Percentiles rank a stretch among this genome's conserved stretches.
phyloP scores from a whole-genome alignment of 176 grass and related monocot species.

The Secale cereale region DNA sequence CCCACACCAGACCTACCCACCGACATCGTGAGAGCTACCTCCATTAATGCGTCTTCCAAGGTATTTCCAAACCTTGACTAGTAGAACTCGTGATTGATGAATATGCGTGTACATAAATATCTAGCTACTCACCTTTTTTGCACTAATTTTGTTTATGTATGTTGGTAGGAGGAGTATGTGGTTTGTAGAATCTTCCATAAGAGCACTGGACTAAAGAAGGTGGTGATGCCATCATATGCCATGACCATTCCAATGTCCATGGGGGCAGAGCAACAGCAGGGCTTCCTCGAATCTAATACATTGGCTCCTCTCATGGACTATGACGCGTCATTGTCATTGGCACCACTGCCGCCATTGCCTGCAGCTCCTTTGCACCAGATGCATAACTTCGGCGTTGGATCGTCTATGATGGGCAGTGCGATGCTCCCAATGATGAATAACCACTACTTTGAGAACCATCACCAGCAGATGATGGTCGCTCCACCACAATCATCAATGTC shows the following conservation, averaged over 20 bases:
- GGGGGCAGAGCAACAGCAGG: background rate
- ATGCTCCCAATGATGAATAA: background rate
- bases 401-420: background rate
- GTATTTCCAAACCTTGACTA: background rate
- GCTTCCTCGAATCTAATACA: background rate
- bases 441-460: background rate
- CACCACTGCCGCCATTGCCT: background rate
- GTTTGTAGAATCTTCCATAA: constrained; percentile 64
- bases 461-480: background rate
- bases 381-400: background rate
- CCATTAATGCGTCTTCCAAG: background rate
- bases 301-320: constrained; percentile 11
- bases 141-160: background rate
- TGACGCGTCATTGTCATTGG: background rate
- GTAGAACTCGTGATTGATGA: background rate
- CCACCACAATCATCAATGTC: background rate
- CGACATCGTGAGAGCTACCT: background rate
- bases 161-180: constrained; percentile 53
- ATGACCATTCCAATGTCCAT: background rate
- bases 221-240: background rate
- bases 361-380: background rate
- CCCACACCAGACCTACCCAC: too few species aligned
- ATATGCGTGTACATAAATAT: background rate
- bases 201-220: constrained; percentile 28
- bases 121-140: background rate